Base-by-base conservation (phyloP, 208 protist species). In the Trypanosoma melophagium region DNA sequence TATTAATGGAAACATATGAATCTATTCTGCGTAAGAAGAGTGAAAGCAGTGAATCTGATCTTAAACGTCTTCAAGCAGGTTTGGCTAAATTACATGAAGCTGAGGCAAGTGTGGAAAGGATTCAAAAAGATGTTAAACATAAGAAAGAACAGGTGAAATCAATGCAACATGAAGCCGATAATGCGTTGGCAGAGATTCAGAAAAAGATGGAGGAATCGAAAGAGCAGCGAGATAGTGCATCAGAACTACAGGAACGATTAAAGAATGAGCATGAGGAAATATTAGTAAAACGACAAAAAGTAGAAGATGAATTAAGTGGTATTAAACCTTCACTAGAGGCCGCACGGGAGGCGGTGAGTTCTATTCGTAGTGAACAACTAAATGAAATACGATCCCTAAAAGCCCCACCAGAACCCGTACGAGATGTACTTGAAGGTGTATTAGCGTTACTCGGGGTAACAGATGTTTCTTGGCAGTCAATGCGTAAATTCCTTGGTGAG, bases 371-470 rank as follows among this genome's bases (percentile, higher is more conserved):
- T 63, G 89, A 98, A 67, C 90, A 97, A 60, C 81, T 99, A 13
- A 97, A 88, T 66, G 98, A 99, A 80, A 98, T 99, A 58, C 91
- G 95, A 24, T 92, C 92, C 7, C 83, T 99, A 25, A 87, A 89
- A 52, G 78, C 93, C 14, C 98, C 98, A 42, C 97, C 97, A 14
- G 91, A 97, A 72, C 77, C 91, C 25, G 94, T 99, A 56, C 81
- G 94, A 28, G 96, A 98, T 77, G 96, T 99, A 45, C 83, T 99
- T 16, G 86, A 96, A 76, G 97, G 92, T n/a, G 97, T 99, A 7
- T 79, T 99, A 40, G 82, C 87, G 35, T 83, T 99, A 45, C 95
- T 99, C 65, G 97, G 97, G 28, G 79, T 96, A 35, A 89, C 83
- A 22, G 97, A 99, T 74, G 87, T 93, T 50, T 97, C 94, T 17